Evolutionary conservation across 371 early-diverging fungal genomes (phyloP).

Genomic region (Mucor saturninus): DNA sequence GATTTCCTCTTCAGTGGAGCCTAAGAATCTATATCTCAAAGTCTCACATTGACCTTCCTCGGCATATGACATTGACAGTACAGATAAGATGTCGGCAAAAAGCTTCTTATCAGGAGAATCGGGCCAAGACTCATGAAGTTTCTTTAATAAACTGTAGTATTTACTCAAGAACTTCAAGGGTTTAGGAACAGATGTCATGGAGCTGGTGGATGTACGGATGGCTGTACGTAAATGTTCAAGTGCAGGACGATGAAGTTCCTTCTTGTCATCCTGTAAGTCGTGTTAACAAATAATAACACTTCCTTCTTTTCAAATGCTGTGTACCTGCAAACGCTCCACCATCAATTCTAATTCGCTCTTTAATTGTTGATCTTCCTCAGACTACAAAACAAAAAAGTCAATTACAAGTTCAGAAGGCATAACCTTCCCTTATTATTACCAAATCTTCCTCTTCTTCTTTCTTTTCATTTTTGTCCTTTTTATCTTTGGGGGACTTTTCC

Average conservation of each 20-base stretch:
- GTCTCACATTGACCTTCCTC: constrained; percentile 84
- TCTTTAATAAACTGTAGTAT: constrained; percentile 77
- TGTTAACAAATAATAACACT: neutral
- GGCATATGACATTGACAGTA: constrained; percentile 94
- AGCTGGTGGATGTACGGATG: constrained; percentile 93
- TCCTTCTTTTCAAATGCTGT: neutral
- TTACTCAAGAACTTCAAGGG: constrained; percentile 94
- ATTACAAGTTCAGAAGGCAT: neutral
- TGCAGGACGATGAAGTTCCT: constrained; percentile 79
- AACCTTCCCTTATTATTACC: constrained; percentile 25
- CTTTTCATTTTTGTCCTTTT: constrained; percentile 47
- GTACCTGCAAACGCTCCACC: constrained; percentile 85
- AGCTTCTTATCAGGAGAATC: constrained; percentile 78
- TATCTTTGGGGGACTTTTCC: constrained; percentile 34
- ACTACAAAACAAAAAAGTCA: constrained; percentile 52
- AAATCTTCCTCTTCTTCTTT: constrained; percentile 56
- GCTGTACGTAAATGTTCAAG: constrained; percentile 86
- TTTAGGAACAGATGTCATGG: constrained; percentile 99
- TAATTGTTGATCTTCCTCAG: constrained; percentile 95
- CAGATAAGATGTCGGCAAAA: constrained; percentile 94
- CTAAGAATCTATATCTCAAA: constrained; percentile 84
- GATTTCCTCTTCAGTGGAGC: constrained; percentile 76
- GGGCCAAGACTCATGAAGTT: constrained; percentile 77
- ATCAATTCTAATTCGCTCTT: constrained; percentile 93
- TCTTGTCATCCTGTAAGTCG: constrained; percentile 66